phyloP scores from a whole-genome alignment of 345 rosid species.

The Pistacia vera region DNA sequence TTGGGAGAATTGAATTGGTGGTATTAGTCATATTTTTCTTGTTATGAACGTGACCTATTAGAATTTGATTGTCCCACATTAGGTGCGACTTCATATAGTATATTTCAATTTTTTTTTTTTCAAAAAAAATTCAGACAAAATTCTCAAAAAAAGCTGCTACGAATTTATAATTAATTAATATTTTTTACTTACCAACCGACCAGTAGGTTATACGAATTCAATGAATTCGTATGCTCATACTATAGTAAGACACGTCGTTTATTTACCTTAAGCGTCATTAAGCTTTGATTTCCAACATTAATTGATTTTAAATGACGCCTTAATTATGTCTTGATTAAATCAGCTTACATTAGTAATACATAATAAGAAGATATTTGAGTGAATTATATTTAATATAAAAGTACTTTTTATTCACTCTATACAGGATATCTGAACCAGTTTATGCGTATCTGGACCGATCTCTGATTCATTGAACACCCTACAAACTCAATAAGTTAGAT shows the following conservation, averaged over 20 bases:
- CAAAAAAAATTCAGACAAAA: neutral
- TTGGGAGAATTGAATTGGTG: too few relatives aligned
- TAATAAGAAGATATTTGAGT: too few relatives aligned
- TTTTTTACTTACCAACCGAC: neutral
- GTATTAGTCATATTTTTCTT: neutral
- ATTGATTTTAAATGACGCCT: neutral
- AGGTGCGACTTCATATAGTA: neutral
- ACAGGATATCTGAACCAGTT: too few relatives aligned
- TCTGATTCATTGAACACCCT: too few relatives aligned
- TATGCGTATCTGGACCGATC: too few relatives aligned
- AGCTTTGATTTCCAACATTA: too few relatives aligned
- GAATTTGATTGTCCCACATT: neutral
- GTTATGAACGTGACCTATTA: neutral
- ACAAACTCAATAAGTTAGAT: too few relatives aligned
- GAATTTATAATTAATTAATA: neutral
- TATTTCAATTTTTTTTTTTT: neutral
- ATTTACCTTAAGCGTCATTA: too few relatives aligned
- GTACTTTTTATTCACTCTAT: too few relatives aligned
- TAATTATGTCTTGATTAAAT: neutral
- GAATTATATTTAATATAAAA: too few relatives aligned
- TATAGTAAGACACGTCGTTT: too few relatives aligned
- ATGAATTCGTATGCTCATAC: too few relatives aligned
- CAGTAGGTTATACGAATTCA: neutral
- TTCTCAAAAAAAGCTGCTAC: neutral
- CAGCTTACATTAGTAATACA: neutral